A percentile compares a stretch with the other conserved stretches of the same genome.
phyloP scores from a whole-genome alignment of 1,284 basidiomycete genomes.

The Hortiboletus rubellus region DNA sequence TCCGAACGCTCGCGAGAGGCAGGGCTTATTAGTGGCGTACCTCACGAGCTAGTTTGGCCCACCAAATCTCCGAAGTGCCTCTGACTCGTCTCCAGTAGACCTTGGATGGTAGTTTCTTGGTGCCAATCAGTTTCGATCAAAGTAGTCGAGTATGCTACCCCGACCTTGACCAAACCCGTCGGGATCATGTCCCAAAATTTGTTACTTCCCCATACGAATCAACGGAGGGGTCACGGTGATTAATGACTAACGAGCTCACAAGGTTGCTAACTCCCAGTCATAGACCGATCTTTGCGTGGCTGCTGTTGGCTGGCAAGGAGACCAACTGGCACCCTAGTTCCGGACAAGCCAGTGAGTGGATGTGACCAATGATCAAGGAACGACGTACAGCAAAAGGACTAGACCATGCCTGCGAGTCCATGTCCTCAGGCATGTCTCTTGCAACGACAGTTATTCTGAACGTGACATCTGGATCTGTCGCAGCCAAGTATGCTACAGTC shows the following conservation, averaged over 20 bases:
- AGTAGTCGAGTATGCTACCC: constrained; percentile 13
- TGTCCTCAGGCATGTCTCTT: constrained; percentile 64
- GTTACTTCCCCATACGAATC: constrained; percentile 35
- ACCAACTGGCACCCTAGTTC: constrained; percentile 65
- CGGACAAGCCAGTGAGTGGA: background rate
- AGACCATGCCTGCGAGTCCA: constrained; percentile 59
- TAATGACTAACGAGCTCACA: constrained; percentile 36
- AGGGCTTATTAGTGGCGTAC: constrained; percentile 36
- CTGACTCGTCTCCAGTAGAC: constrained; percentile 39
- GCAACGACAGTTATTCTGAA: constrained; percentile 61
- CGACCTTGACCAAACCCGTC: constrained; percentile 45
- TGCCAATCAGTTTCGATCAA: constrained; percentile 11
- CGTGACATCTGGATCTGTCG: constrained; percentile 20
- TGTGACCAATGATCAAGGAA: background rate
- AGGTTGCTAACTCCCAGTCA: constrained; percentile 45
- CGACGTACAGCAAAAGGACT: constrained; percentile 67
- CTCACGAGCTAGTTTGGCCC: constrained; percentile 49
- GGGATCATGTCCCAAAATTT: constrained; percentile 53
- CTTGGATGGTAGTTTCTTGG: constrained; percentile 46
- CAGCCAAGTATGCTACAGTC: constrained; percentile 44
- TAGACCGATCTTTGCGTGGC: constrained; percentile 38
- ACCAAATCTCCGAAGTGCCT: constrained; percentile 46
- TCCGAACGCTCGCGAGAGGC: background rate
- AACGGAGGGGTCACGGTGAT: background rate
- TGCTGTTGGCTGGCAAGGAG: constrained; percentile 54